phyloP scores from a whole-genome alignment of 169 alveolate genomes.

The Plasmodium sp. region DNA sequence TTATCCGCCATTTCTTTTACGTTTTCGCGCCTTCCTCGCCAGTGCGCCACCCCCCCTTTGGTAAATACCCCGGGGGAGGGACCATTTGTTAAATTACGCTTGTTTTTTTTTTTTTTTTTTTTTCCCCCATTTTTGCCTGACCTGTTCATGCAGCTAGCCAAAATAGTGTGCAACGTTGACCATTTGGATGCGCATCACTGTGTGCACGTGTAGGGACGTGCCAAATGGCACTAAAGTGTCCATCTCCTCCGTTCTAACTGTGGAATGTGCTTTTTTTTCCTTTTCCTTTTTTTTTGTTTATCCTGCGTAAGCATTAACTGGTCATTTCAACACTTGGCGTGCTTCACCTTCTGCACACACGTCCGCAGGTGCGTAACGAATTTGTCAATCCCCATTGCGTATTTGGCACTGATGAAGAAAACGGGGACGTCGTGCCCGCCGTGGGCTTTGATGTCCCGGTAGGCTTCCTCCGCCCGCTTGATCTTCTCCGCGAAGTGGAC shows the following conservation, averaged over 20 bases:
- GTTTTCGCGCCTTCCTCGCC: background rate
- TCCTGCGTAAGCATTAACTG: slow-evolving; percentile 4
- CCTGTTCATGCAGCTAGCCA: background rate
- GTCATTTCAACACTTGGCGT: background rate
- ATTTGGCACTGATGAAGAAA: slow-evolving; percentile 63
- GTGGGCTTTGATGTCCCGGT: slow-evolving; percentile 13
- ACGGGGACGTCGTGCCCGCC: slow-evolving; percentile 13
- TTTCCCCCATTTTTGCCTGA: background rate
- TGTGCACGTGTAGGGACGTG: background rate
- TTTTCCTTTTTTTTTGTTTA: background rate
- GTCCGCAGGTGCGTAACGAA: slow-evolving; percentile 29
- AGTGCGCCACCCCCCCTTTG: background rate
- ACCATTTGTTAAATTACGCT: background rate
- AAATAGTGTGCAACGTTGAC: slow-evolving; percentile 7
- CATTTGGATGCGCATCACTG: background rate
- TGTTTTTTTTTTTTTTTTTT: background rate
- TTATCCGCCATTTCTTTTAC: background rate
- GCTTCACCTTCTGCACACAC: slow-evolving; percentile 45
- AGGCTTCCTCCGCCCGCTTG: slow-evolving; percentile 45
- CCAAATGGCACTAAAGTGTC: slow-evolving; percentile 13
- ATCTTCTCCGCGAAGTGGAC: slow-evolving; percentile 46
- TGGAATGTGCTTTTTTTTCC: background rate
- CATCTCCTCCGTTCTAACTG: background rate
- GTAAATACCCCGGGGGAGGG: background rate
- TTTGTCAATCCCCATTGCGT: slow-evolving; percentile 53